Evolutionary conservation across 768 basidiomycete species (phyloP), one percentile per base, ranked within the genome.

Genomic region (Arthromyces matolae): DNA sequence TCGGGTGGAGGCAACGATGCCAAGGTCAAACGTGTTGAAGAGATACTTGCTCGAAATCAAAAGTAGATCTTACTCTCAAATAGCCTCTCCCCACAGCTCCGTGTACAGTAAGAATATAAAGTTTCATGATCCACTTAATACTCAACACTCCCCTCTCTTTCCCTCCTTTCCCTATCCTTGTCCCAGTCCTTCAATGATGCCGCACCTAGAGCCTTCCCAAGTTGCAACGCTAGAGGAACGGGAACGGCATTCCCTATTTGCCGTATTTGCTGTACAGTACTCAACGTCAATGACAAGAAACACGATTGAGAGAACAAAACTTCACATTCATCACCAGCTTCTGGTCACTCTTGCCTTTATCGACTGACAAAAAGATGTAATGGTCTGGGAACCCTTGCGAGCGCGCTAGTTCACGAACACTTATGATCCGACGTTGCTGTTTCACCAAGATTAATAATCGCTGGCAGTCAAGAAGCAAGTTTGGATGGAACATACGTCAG

Each of bases 201-300:
- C 40, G 70, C 70, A 2, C 71, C 71, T 0, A 76, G 53, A 19
- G 71, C 65, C 54, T 71, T 73, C 9, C 83, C 84, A 2, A 89
- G 68, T 3, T 84, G 83, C 8, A 76, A 66, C 4, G 83, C 84
- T 19, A 89, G 71, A 3, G 83, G 82, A 7, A 87, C 73, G 3
- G 87, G 85, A 6, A 89, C 87, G 2, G 86, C 88, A 57, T 90
- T 90, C 0, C 88, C 89, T 36, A 90, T 89, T 53, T 89, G 88
- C 40, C 77, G 71, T 47, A 82, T 70, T 80, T 84, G 83, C 88
- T 90, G 52, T 19, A 31, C 14, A 32, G 20, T 39, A 40, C 14
- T 55, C 49, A 52, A 40, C 13, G 25, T 29, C 20, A 32, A 1
- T 5, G 45, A 4, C 8, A 8, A 9, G 14, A n/a, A 4, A 47